Conservation (phyloP, 345 rosid species). For the Eutrema heterophyllum region DNA sequence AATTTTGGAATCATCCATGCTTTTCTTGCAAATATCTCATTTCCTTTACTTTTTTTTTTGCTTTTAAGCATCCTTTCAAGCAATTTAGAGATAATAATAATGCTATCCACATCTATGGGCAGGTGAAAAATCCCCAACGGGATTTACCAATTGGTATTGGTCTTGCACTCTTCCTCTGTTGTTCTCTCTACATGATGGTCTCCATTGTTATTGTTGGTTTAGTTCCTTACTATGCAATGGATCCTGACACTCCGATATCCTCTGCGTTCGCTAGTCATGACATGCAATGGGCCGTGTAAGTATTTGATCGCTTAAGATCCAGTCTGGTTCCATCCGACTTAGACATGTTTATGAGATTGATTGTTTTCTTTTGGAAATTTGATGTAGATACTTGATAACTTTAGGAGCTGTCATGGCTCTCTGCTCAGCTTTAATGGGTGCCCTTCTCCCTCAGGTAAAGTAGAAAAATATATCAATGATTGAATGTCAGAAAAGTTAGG, state of each 20-base stretch:
- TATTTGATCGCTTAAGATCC: constrained; percentile 4
- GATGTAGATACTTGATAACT: constrained; percentile 70
- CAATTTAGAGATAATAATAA: not conserved
- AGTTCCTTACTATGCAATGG: constrained; percentile 90
- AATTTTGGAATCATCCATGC: not conserved
- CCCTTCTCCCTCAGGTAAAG: constrained; percentile 93
- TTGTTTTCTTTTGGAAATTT: constrained; percentile 2
- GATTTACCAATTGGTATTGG: constrained; percentile 97
- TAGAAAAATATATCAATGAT: not conserved
- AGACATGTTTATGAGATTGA: not conserved
- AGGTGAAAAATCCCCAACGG: constrained; percentile 97
- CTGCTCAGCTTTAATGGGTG: constrained; percentile 91
- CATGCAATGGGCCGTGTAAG: constrained; percentile 99
- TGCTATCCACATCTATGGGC: constrained; percentile 16
- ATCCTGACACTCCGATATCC: constrained; percentile 98
- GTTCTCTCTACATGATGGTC: constrained; percentile 88
- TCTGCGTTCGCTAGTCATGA: constrained; percentile 85
- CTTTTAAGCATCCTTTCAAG: not conserved
- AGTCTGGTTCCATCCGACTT: not conserved
- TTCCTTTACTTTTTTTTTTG: not conserved
- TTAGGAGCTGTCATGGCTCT: constrained; percentile 94
- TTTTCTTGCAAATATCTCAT: not conserved
- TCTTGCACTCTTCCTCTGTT: constrained; percentile 73
- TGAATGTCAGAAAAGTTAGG: not conserved
- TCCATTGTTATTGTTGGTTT: constrained; percentile 89